A percentile compares a stretch with the other conserved stretches of the same genome.
These are phyloP conservation scores for Scheffersomyces insectosa DNA, from an alignment of 1,139 yeast species.

Conservation along the genomic window DNA sequence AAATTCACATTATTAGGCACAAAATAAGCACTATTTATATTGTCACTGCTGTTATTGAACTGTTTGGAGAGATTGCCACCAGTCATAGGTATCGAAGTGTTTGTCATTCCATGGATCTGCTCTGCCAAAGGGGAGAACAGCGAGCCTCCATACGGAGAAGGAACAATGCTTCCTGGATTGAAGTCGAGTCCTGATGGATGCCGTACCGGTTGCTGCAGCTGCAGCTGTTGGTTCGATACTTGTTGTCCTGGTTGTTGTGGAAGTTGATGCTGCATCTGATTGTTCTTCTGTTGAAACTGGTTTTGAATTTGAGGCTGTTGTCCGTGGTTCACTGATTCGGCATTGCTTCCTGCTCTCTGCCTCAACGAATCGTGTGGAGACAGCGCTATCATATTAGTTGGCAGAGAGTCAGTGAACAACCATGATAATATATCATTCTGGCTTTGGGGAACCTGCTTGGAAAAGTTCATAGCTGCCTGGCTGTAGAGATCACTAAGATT, in stretches of 20 bases:
- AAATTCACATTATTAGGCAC: background rate
- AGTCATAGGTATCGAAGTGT: background rate
- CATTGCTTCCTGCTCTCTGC: constrained; percentile 1
- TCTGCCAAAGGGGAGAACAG: constrained; percentile 5
- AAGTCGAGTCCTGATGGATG: background rate
- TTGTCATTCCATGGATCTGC: background rate
- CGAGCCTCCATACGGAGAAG: constrained; percentile 13
- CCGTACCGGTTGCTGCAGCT: no score
- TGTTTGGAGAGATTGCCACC: background rate
- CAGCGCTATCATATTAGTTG: constrained; percentile 4
- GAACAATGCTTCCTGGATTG: constrained; percentile 2
- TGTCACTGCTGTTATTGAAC: background rate
- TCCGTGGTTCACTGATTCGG: background rate
- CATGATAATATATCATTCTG: constrained; percentile 44
- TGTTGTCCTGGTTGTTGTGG: no score
- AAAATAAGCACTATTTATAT: background rate
- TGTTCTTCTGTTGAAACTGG: background rate
- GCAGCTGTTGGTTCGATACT: no score
- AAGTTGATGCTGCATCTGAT: no score
- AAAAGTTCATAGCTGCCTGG: background rate
- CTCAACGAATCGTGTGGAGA: constrained; percentile 4
- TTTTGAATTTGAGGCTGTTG: constrained; percentile 1
- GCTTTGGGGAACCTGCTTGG: constrained; percentile 10
- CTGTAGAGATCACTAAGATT: background rate
- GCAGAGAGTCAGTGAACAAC: constrained; percentile 35